Evolutionary conservation across 2,329 filamentous ascomycete genomes (phyloP).

Genomic region (Rutstroemia sp.): DNA sequence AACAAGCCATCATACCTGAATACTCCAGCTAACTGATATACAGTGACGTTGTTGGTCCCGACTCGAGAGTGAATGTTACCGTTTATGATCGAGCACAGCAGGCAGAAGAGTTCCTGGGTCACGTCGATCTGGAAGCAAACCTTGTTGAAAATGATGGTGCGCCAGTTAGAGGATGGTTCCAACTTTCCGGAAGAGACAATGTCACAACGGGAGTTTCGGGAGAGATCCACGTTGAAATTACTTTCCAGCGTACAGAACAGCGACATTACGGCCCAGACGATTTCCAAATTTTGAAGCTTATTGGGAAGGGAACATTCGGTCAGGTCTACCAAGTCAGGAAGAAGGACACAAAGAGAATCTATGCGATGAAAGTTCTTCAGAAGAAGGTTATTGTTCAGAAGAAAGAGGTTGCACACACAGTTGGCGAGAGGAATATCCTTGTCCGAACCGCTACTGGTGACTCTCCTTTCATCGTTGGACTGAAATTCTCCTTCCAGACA

Average conservation of each 20-base stretch:
- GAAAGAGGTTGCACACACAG: constrained; percentile 96
- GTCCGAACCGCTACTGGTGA: constrained; percentile 93
- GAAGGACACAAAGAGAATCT: constrained; percentile 91
- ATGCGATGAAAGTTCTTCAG: constrained; percentile 98
- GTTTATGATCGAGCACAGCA: constrained; percentile 78
- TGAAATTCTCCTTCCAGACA: constrained; percentile 99
- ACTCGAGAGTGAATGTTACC: constrained; percentile 85
- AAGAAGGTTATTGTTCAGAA: constrained; percentile 99
- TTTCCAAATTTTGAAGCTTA: constrained; percentile 91
- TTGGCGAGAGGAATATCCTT: constrained; percentile 94
- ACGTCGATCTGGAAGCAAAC: constrained; percentile 73
- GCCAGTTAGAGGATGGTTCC: constrained; percentile 78
- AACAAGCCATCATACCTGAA: not conserved
- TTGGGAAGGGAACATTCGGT: constrained; percentile 96
- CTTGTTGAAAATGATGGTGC: constrained; percentile 57
- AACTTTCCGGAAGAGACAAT: constrained; percentile 67
- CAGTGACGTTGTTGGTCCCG: constrained; percentile 87
- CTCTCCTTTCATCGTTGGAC: constrained; percentile 92
- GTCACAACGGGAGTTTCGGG: constrained; percentile 67
- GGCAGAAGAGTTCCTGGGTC: constrained; percentile 85
- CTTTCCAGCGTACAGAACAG: constrained; percentile 80
- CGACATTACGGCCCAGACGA: constrained; percentile 91
- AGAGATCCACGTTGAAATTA: constrained; percentile 80
- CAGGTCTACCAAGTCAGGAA: constrained; percentile 98
- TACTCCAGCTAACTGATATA: constrained; percentile 12